A percentile compares a stretch with the other conserved stretches of the same genome.
These are phyloP conservation scores for Boletus smithii DNA, from an alignment of 1,284 basidiomycete species.

Conservation along the genomic window DNA sequence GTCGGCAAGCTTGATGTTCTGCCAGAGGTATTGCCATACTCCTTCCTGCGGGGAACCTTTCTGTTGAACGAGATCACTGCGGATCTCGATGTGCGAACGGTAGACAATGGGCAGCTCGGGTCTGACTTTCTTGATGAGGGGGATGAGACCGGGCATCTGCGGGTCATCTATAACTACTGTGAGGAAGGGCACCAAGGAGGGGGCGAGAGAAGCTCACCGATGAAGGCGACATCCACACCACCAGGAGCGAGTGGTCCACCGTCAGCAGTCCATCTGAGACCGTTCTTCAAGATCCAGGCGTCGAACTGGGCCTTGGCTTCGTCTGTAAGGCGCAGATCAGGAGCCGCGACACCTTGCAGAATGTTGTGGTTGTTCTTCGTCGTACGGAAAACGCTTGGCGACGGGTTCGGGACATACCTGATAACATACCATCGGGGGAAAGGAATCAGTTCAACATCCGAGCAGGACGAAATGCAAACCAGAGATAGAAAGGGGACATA, in stretches of 20 bases:
- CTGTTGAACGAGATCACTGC: slow-evolving; percentile 71
- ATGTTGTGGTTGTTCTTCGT: slow-evolving; percentile 93
- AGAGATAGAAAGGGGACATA: slow-evolving; percentile 11
- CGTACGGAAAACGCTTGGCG: slow-evolving; percentile 82
- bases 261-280: slow-evolving; percentile 73
- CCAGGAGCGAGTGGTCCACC: slow-evolving; percentile 75
- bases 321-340: slow-evolving; percentile 69
- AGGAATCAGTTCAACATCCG: slow-evolving; percentile 2
- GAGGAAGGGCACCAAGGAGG: slow-evolving; percentile 4
- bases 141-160: slow-evolving; percentile 85
- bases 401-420: slow-evolving; percentile 86
- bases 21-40: slow-evolving; percentile 88
- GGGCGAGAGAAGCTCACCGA: slow-evolving; percentile 47
- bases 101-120: slow-evolving; percentile 84
- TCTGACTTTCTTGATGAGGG: slow-evolving; percentile 76
- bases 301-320: slow-evolving; percentile 77
- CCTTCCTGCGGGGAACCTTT: slow-evolving; percentile 78
- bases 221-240: slow-evolving; percentile 81
- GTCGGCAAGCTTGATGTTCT: slow-evolving; percentile 81
- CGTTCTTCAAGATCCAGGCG: slow-evolving; percentile 85
- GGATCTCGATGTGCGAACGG: slow-evolving; percentile 88
- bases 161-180: slow-evolving; percentile 58
- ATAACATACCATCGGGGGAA: slow-evolving; percentile 25
- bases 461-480: slow-evolving; percentile 2
- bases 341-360: slow-evolving; percentile 78